These are phyloP conservation scores for Waltergamsia citrina DNA, from an alignment of 2,329 filamentous ascomycete species.

Conservation along the genomic window DNA sequence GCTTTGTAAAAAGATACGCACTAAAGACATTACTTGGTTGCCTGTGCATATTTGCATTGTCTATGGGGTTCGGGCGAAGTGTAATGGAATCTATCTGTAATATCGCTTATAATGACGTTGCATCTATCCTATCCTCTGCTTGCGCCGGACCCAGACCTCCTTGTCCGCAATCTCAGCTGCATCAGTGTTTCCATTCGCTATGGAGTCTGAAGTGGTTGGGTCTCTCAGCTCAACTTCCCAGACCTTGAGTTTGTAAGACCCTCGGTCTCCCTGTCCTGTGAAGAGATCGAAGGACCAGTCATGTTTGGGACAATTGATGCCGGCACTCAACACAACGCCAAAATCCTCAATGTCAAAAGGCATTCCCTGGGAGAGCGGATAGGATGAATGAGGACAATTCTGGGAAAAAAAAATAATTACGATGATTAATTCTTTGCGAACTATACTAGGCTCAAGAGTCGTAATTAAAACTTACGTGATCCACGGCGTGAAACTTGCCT, in stretches of 20 bases:
- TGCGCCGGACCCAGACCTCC: constrained; percentile 2
- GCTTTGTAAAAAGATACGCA: no score
- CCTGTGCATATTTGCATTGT: background rate
- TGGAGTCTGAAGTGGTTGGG: background rate
- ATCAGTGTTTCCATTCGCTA: background rate
- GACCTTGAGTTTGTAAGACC: constrained; percentile 48
- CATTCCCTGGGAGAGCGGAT: constrained; percentile 51
- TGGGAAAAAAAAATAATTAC: constrained; percentile 14
- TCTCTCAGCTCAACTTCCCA: constrained; percentile 54
- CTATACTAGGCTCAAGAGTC: background rate
- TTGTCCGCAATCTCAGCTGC: background rate
- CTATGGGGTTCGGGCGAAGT: background rate
- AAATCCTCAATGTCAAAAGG: constrained; percentile 68
- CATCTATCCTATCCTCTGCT: constrained; percentile 1
- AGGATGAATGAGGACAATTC: constrained; percentile 60
- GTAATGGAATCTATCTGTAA: background rate
- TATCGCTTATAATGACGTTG: background rate
- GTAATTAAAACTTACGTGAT: constrained; percentile 44
- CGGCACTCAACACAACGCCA: constrained; percentile 51
- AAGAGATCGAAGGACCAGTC: constrained; percentile 64
- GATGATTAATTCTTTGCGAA: background rate
- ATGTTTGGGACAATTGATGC: constrained; percentile 59
- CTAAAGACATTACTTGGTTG: no score
- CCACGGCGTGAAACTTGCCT: constrained; percentile 55
- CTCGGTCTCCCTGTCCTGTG: constrained; percentile 52